phyloP scores from a whole-genome alignment of 495 filamentous ascomycete species.

The Staphylotrichum longicolle region DNA sequence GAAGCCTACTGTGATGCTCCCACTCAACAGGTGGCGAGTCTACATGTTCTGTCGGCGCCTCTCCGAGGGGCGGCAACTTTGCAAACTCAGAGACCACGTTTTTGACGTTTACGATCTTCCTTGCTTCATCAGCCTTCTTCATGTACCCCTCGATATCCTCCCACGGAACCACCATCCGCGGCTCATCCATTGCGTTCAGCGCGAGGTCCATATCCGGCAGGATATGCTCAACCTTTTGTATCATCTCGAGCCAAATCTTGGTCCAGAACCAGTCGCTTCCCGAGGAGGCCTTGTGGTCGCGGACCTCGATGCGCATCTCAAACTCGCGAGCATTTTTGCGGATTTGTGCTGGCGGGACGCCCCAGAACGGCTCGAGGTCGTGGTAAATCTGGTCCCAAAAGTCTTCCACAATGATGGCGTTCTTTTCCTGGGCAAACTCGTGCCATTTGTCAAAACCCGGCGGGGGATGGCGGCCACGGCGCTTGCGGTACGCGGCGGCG shows the following conservation, averaged over 20 bases:
- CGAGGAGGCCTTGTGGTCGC: slow-evolving; percentile 54
- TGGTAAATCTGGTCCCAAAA: slow-evolving; percentile 70
- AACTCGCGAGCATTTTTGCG: slow-evolving; percentile 53
- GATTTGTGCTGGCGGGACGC: slow-evolving; percentile 53
- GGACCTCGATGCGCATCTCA: slow-evolving; percentile 59
- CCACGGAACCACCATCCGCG: slow-evolving; percentile 63
- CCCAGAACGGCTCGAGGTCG: slow-evolving; percentile 72
- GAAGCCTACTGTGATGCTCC: slow-evolving; percentile 44
- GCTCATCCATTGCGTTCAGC: slow-evolving; percentile 68
- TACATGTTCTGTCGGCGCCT: too few relatives aligned
- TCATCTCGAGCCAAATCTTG: slow-evolving; percentile 57
- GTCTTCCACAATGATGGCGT: slow-evolving; percentile 65
- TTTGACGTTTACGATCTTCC: slow-evolving; percentile 38
- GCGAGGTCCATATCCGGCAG: slow-evolving; percentile 72
- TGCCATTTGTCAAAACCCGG: slow-evolving; percentile 72
- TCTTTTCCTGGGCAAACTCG: slow-evolving; percentile 57
- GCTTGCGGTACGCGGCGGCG: slow-evolving; percentile 59
- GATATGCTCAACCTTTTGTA: slow-evolving; percentile 55
- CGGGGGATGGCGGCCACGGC: slow-evolving; percentile 67
- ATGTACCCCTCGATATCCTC: slow-evolving; percentile 61
- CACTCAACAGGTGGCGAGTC: slow-evolving; percentile 22
- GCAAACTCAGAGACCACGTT: slow-evolving; percentile 37
- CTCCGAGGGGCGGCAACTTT: slow-evolving; percentile 32
- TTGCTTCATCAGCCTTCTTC: slow-evolving; percentile 50
- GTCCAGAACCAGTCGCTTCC: slow-evolving; percentile 62